A percentile compares a stretch with the other conserved stretches of the same genome.
These are phyloP conservation scores for Durio zibethinus DNA, from an alignment of 345 rosid genomes.

Conservation along the genomic window DNA sequence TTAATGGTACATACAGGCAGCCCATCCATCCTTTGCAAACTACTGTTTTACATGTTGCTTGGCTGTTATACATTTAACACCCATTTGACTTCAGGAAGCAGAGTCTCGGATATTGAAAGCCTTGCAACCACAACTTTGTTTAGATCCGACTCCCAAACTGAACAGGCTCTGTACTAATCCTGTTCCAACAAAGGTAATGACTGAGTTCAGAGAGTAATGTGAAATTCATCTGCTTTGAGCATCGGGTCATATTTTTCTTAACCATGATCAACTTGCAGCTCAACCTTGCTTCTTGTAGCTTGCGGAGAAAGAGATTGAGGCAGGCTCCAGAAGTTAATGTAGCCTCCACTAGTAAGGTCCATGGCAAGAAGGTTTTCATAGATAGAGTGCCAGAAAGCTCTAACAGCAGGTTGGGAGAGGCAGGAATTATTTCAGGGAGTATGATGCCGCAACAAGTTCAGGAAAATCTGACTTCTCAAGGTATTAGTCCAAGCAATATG, in stretches of 20 bases:
- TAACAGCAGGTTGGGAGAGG: slow-evolving; percentile 45
- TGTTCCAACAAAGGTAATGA: slow-evolving; percentile 59
- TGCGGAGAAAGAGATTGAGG: slow-evolving; percentile 71
- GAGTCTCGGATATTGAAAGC: slow-evolving; percentile 92
- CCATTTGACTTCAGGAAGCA: slow-evolving; percentile 60
- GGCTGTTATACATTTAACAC: slow-evolving; percentile 12
- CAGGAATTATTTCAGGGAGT: slow-evolving; percentile 48
- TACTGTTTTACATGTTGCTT: background rate
- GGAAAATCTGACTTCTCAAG: slow-evolving; percentile 57
- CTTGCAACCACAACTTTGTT: slow-evolving; percentile 82
- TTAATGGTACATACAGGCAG: slow-evolving; percentile 57
- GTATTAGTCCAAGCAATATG: slow-evolving; percentile 47
- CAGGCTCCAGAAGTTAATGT: slow-evolving; percentile 61
- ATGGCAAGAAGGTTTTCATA: slow-evolving; percentile 74
- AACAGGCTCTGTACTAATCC: slow-evolving; percentile 65
- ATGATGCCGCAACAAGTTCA: slow-evolving; percentile 47
- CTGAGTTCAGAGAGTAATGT: background rate
- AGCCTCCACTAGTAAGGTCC: slow-evolving; percentile 52
- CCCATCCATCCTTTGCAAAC: slow-evolving; percentile 10
- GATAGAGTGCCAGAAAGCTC: slow-evolving; percentile 71
- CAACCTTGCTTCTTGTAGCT: slow-evolving; percentile 51
- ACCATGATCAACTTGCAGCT: slow-evolving; percentile 51
- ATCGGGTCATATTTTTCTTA: slow-evolving; percentile 10
- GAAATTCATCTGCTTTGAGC: background rate
- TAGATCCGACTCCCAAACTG: slow-evolving; percentile 88